A percentile compares a stretch with the other conserved stretches of the same genome.
Conservation (phyloP, 164 flowering plant genomes). For the Hamamelis virginiana region DNA sequence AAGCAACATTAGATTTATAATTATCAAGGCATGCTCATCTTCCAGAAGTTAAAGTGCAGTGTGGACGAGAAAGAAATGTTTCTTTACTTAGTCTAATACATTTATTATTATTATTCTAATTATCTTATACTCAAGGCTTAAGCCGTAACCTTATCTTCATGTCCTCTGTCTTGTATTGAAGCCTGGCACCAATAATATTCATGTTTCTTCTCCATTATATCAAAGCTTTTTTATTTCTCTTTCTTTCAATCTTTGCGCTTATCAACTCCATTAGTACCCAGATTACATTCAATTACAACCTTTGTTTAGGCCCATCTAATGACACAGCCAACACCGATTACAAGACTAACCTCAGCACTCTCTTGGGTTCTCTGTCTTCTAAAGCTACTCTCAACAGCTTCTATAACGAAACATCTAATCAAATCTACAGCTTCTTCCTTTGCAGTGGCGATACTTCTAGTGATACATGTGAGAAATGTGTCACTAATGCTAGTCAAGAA, state of each 20-base stretch:
- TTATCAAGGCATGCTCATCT: too few species aligned
- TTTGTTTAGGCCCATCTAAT: slow-evolving; percentile 6
- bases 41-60: too few species aligned
- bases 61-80: too few species aligned
- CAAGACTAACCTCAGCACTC: slow-evolving; percentile 3
- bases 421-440: slow-evolving; percentile 11
- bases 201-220: background rate
- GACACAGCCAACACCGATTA: slow-evolving; percentile 1
- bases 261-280: background rate
- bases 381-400: slow-evolving; percentile 6
- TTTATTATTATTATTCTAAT: too few species aligned
- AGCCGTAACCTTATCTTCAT: too few species aligned
- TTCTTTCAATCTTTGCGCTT: background rate
- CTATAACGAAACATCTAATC: too few species aligned
- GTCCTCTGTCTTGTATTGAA: too few species aligned
- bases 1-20: too few species aligned
- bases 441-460: slow-evolving; percentile 21
- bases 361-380: slow-evolving; percentile 8
- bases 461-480: slow-evolving; percentile 10
- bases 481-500: slow-evolving; percentile 5
- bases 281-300: background rate
- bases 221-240: background rate
- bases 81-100: too few species aligned
- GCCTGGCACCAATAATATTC: background rate
- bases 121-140: too few species aligned